Base-by-base conservation (phyloP, 345 rosid genomes). In the Triadica sebifera region DNA sequence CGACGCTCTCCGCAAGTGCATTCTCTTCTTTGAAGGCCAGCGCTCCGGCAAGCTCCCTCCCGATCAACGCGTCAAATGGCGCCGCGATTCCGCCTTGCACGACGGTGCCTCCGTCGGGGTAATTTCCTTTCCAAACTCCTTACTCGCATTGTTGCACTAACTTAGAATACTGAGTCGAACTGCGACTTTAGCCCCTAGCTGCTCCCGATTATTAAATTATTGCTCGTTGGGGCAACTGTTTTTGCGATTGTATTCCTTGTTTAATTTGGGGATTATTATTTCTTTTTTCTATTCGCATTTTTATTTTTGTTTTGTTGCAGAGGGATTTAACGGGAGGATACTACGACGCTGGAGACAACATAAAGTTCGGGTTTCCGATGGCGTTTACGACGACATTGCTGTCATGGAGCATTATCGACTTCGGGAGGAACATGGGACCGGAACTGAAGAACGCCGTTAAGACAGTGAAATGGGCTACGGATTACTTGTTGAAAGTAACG, bases 301-400 rank as follows among this genome's bases (percentile, higher is more conserved):
- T 39, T 8, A 22, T 43, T 70, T 58, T 29, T 12, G 10, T 70
- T 20, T 38, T 34, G 45, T 53, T 50, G 22, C 70, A 80, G 83
- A 67, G 49, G 67, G 83, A 80, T 55, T 76, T 80, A 51, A 80
- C 68, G 22, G 83, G 83, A 72, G 83, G 83, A 3, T 80, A 80
- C 70, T 80, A 80, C 68, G 83, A 80, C 61, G 83, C 83, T 11
- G 80, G 83, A 19, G 83, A 80, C 70, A 80, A 80, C 70, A 76
- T 80, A 19, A 80, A 80, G 77, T 80, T 80, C 66, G 83, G 83
- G 6, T 80, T 80, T 41, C 83, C 83, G 15, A 80, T 80, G 83
- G 83, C 83, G 10, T 80, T 80, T 29, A 80, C 83, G 49, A 63
- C 83, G 62, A 80, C 83, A 29, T n/a, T 80, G 49, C 20, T 80